phyloP scores from a whole-genome alignment of 2,329 filamentous ascomycete genomes.

The Colletotrichum lini region DNA sequence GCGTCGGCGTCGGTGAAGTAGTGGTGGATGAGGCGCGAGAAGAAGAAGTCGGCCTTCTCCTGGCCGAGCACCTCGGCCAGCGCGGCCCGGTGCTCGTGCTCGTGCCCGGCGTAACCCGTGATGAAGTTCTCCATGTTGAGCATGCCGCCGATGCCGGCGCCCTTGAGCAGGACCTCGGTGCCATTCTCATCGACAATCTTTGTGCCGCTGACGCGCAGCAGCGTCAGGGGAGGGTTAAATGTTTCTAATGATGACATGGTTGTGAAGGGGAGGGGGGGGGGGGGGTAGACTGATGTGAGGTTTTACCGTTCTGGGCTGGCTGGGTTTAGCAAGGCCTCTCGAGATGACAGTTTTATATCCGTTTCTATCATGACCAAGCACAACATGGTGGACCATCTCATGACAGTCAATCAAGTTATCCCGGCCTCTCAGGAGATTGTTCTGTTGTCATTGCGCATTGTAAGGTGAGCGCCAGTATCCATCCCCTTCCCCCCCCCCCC shows the following conservation, averaged over 20 bases:
- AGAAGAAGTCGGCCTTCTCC: conserved; percentile 73
- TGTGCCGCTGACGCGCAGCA: conserved; percentile 50
- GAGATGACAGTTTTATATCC: conserved; percentile 31
- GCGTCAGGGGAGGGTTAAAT: conserved; percentile 45
- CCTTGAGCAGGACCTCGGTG: conserved; percentile 60
- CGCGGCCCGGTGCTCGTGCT: conserved; percentile 68
- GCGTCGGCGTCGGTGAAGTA: conserved; percentile 73
- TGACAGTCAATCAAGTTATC: not conserved
- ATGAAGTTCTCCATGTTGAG: conserved; percentile 74
- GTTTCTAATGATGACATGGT: conserved; percentile 14
- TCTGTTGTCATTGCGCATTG: conserved; percentile 12
- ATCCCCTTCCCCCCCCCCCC: not conserved
- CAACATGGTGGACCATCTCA: not conserved
- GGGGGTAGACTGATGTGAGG: not conserved
- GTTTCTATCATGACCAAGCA: not conserved
- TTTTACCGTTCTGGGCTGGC: not conserved
- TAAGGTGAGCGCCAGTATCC: not conserved
- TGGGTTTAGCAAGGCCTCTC: not conserved
- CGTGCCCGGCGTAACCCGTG: conserved; percentile 72
- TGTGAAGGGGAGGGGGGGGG: not conserved
- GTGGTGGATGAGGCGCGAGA: conserved; percentile 68
- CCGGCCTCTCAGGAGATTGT: not conserved
- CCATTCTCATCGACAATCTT: conserved; percentile 61
- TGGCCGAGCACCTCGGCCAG: conserved; percentile 67
- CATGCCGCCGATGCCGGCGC: conserved; percentile 51